These are phyloP conservation scores for Thuidium tamariscinum DNA, from an alignment of 225 moss, liverwort and hornwort species.

Conservation along the genomic window DNA sequence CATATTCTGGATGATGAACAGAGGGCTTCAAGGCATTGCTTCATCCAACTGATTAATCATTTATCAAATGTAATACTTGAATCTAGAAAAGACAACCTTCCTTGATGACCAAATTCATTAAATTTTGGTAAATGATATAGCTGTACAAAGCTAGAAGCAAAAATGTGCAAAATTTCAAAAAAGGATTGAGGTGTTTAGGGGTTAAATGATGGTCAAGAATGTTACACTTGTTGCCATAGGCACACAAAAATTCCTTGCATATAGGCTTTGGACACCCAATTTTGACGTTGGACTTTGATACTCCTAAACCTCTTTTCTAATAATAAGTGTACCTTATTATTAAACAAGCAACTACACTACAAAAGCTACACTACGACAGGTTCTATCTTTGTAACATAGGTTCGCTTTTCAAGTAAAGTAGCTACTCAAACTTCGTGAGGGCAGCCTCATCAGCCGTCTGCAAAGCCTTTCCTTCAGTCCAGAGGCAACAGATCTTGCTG, in stretches of 20 bases:
- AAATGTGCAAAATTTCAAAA: too few relatives aligned
- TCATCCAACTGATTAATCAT: too few relatives aligned
- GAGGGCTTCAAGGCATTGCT: too few relatives aligned
- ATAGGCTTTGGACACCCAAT: accelerated
- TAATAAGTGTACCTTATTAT: background rate
- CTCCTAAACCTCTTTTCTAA: too few relatives aligned
- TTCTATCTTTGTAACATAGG: background rate
- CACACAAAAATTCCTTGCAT: accelerated
- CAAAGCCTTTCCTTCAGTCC: background rate
- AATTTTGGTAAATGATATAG: too few relatives aligned
- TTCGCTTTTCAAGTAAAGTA: accelerated
- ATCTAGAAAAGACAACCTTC: too few relatives aligned
- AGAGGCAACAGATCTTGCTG: background rate
- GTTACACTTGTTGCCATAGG: background rate
- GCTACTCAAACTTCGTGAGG: background rate
- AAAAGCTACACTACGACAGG: accelerated
- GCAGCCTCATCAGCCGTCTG: background rate
- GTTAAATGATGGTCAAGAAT: background rate
- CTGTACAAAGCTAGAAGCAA: too few relatives aligned
- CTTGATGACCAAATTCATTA: too few relatives aligned
- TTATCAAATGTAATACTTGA: too few relatives aligned
- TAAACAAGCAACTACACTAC: background rate
- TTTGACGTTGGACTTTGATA: accelerated
- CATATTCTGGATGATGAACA: too few relatives aligned
- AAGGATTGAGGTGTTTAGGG: too few relatives aligned